A percentile compares a stretch with the other conserved stretches of the same genome.
phyloP scores from a whole-genome alignment of 768 basidiomycete species.

The Mycena maculata region DNA sequence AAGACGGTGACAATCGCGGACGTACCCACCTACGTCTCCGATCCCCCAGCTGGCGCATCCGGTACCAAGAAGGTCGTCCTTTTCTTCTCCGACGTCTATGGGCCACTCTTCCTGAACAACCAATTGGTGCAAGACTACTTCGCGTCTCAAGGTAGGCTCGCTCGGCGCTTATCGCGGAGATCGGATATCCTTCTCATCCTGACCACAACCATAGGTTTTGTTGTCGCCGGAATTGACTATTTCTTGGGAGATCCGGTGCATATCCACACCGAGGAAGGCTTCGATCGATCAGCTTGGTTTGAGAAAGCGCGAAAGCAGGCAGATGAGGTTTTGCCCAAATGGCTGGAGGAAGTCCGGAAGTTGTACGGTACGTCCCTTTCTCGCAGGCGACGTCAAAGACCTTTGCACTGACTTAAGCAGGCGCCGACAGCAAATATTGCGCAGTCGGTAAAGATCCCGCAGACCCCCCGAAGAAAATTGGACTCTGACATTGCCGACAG shows the following conservation, averaged over 20 bases:
- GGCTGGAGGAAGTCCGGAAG: slow-evolving; percentile 63
- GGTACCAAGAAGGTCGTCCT: slow-evolving; percentile 43
- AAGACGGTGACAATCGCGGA: slow-evolving; percentile 52
- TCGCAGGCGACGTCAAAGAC: no score
- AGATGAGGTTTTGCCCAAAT: slow-evolving; percentile 54
- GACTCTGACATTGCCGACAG: slow-evolving; percentile 39
- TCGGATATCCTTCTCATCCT: no score
- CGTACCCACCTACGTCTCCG: slow-evolving; percentile 66
- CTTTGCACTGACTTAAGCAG: not conserved
- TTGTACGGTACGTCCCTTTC: slow-evolving; percentile 54
- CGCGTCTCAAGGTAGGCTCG: not conserved
- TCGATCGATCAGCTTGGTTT: slow-evolving; percentile 58
- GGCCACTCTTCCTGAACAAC: slow-evolving; percentile 1
- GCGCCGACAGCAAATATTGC: slow-evolving; percentile 20
- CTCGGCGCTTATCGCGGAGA: no score
- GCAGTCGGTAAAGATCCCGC: slow-evolving; percentile 7
- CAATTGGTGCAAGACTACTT: slow-evolving; percentile 3
- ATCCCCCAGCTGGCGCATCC: slow-evolving; percentile 45
- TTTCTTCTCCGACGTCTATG: slow-evolving; percentile 1
- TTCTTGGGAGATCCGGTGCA: slow-evolving; percentile 69
- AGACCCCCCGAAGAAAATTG: no score
- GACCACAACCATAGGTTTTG: no score
- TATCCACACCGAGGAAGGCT: slow-evolving; percentile 50
- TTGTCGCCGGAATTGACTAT: slow-evolving; percentile 43
- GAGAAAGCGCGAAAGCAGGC: slow-evolving; percentile 49